Evolutionary conservation across 1,284 basidiomycete genomes (phyloP).

Genomic region (Ceraceosorus bombacis): DNA sequence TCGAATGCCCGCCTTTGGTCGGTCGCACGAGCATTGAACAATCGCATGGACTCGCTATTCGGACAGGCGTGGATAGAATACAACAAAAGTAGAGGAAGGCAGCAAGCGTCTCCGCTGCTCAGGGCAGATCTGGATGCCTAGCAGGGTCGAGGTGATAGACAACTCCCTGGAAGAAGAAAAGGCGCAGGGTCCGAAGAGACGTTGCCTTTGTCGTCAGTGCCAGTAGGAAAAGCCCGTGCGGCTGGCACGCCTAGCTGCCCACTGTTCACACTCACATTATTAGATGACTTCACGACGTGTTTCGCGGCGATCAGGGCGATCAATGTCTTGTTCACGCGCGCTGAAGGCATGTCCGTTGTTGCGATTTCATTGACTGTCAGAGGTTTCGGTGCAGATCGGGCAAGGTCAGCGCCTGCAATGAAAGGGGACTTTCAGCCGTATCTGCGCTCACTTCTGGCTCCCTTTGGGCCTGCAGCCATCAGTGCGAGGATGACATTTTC

Average conservation of each 20-base stretch:
- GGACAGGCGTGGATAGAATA: too few relatives aligned
- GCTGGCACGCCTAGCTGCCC: neutral
- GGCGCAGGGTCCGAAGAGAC: neutral
- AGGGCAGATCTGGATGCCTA: constrained; percentile 15
- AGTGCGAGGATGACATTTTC: constrained; percentile 39
- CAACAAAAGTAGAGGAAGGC: too few relatives aligned
- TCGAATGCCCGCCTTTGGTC: too few relatives aligned
- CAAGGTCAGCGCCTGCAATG: too few relatives aligned
- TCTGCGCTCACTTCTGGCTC: constrained; percentile 25
- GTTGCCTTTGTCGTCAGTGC: neutral
- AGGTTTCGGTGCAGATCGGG: too few relatives aligned
- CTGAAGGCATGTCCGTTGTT: constrained; percentile 74
- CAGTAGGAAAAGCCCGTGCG: too few relatives aligned
- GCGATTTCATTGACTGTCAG: constrained; percentile 50
- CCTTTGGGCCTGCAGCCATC: constrained; percentile 28
- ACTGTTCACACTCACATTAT: constrained; percentile 47
- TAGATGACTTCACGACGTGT: constrained; percentile 61
- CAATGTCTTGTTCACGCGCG: constrained; percentile 82
- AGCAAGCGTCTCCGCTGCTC: too few relatives aligned
- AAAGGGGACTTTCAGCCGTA: neutral
- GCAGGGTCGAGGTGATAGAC: constrained; percentile 37
- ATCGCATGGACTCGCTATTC: too few relatives aligned
- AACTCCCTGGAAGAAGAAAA: constrained; percentile 26
- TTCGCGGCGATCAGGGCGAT: constrained; percentile 83
- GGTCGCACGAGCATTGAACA: too few relatives aligned